Conservation (phyloP, 352 stramenopile genomes). For the Thalassiosira oceanica region DNA sequence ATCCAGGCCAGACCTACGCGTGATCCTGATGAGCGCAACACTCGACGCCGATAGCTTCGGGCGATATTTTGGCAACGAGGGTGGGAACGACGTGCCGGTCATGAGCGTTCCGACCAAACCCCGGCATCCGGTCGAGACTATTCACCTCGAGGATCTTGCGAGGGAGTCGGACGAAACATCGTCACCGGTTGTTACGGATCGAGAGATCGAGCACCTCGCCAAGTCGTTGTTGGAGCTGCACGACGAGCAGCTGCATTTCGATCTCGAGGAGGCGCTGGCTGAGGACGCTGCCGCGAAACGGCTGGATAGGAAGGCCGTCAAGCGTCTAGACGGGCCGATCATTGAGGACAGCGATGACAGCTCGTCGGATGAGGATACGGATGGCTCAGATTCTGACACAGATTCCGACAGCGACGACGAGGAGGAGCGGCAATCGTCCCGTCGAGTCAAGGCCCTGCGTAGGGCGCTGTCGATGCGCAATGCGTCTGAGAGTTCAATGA, state of each 20-base stretch:
- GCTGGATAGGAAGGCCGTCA: slow-evolving; percentile 6
- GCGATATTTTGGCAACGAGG: slow-evolving; percentile 24
- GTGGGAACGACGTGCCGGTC: slow-evolving; percentile 1
- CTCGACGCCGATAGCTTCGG: slow-evolving; percentile 72
- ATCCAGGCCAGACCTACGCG: slow-evolving; percentile 66
- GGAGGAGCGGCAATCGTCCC: background rate
- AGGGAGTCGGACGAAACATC: background rate
- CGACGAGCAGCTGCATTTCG: slow-evolving; percentile 25
- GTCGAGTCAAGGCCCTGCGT: slow-evolving; percentile 7
- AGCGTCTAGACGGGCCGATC: slow-evolving; percentile 11
- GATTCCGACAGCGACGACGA: slow-evolving; percentile 3
- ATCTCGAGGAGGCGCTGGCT: slow-evolving; percentile 25
- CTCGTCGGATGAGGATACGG: slow-evolving; percentile 2
- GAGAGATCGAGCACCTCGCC: slow-evolving; percentile 15
- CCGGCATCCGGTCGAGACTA: slow-evolving; percentile 15
- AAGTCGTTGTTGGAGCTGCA: slow-evolving; percentile 17
- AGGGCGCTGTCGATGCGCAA: slow-evolving; percentile 18
- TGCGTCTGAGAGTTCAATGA: background rate
- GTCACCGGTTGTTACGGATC: background rate
- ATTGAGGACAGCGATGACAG: slow-evolving; percentile 17
- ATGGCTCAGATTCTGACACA: background rate
- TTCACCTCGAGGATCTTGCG: slow-evolving; percentile 24
- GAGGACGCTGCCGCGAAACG: slow-evolving; percentile 14
- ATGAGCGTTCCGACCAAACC: slow-evolving; percentile 21
- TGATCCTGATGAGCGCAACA: slow-evolving; percentile 81